Evolutionary conservation across 345 rosid genomes (phyloP).

Genomic region (Mercurialis annua): DNA sequence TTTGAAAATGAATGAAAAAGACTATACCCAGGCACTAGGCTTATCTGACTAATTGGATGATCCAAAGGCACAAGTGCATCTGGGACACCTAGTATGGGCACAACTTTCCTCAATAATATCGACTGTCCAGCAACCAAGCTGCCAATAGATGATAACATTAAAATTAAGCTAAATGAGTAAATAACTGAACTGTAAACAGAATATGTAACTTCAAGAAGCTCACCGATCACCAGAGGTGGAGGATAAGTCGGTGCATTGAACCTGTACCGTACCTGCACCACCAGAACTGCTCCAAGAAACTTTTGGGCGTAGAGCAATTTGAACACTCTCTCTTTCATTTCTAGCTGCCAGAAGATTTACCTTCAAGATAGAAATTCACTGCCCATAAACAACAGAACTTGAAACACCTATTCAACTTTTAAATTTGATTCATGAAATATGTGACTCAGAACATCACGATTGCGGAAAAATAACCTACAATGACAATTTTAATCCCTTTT

Average conservation of each 20-base stretch:
- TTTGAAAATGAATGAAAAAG: conserved; percentile 10
- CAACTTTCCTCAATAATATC: conserved; percentile 59
- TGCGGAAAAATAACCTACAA: neutral
- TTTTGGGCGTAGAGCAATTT: conserved; percentile 89
- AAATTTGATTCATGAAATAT: neutral
- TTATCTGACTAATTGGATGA: conserved; percentile 66
- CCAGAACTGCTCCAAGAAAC: conserved; percentile 76
- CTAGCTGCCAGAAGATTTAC: conserved; percentile 91
- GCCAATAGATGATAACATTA: conserved; percentile 29
- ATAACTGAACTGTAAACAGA: conserved; percentile 2
- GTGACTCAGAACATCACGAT: neutral
- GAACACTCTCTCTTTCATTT: conserved; percentile 94
- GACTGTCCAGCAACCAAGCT: conserved; percentile 84
- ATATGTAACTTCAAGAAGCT: conserved; percentile 29
- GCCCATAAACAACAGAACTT: conserved; percentile 11
- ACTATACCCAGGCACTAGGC: conserved; percentile 75
- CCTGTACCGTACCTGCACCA: conserved; percentile 70
- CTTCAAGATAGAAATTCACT: conserved; percentile 43
- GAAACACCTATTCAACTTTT: neutral
- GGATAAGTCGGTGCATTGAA: conserved; percentile 81
- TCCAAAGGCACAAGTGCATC: conserved; percentile 98
- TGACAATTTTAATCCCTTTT: neutral
- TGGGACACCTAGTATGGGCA: conserved; percentile 82
- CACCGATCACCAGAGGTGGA: conserved; percentile 84
- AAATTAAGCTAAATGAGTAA: conserved; percentile 16